Percentiles rank a stretch among this genome's conserved stretches.
These are phyloP conservation scores for Xylaria arbuscula DNA, from an alignment of 2,329 filamentous ascomycete species.

Conservation along the genomic window DNA sequence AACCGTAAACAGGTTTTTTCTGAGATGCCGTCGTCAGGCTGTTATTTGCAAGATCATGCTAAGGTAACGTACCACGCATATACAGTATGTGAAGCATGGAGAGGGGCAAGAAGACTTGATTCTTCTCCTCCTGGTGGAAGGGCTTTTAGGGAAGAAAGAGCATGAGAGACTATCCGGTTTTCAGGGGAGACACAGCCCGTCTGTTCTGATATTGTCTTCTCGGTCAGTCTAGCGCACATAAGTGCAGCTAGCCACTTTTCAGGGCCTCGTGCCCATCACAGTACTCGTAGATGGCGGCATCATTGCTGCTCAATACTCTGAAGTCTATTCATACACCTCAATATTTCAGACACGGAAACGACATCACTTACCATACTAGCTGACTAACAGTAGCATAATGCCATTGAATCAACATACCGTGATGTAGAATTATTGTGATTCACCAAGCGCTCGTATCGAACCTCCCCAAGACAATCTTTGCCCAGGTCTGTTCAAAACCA, in stretches of 20 bases:
- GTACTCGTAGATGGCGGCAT: neutral
- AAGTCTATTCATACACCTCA: neutral
- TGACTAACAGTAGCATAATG: neutral
- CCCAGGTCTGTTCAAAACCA: constrained; percentile 6
- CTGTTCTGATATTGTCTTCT: neutral
- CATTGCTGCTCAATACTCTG: neutral
- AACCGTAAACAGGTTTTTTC: constrained; percentile 23
- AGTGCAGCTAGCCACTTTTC: neutral
- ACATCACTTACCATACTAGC: neutral
- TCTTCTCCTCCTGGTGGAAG: constrained; percentile 20
- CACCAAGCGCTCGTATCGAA: neutral
- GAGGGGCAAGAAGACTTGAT: constrained; percentile 3
- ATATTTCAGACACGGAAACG: neutral
- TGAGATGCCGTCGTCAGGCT: constrained; percentile 5
- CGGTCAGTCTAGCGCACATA: neutral
- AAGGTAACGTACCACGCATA: constrained; percentile 8
- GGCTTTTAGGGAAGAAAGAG: neutral
- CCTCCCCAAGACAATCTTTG: neutral
- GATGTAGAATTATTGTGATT: neutral
- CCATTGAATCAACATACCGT: neutral
- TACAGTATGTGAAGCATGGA: constrained; percentile 4
- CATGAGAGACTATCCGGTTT: neutral
- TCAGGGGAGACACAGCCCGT: neutral
- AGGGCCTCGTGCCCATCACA: neutral
- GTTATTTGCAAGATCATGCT: constrained; percentile 15